Evolutionary conservation across 192 early-diverging fungal genomes (phyloP).

Genomic region (Thoreauomyces humboldtii): DNA sequence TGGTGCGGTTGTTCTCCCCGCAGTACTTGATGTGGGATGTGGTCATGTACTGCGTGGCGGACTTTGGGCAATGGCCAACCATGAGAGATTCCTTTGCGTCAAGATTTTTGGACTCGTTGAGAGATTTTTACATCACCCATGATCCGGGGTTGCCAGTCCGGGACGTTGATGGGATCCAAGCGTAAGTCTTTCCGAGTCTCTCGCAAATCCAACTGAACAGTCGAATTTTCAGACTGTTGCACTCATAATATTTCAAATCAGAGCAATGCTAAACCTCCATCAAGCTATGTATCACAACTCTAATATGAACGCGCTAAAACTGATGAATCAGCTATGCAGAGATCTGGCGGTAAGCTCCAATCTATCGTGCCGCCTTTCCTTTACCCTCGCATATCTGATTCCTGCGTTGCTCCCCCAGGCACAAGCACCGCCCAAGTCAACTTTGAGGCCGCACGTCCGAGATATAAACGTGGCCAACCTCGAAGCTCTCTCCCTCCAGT

Average conservation of each 20-base stretch:
- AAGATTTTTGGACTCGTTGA: not conserved
- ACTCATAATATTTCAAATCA: not conserved
- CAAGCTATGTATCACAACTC: not conserved
- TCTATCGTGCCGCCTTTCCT: not conserved
- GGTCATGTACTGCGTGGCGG: not conserved
- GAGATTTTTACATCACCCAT: not conserved
- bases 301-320: not conserved
- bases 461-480: not conserved
- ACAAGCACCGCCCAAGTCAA: not conserved
- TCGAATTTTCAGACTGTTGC: not conserved
- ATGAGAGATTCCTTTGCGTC: not conserved
- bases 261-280: not conserved
- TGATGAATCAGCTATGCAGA: not conserved
- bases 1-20: not conserved
- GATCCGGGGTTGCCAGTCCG: not conserved
- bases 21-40: constrained; percentile 5
- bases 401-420: not conserved
- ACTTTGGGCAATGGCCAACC: not conserved
- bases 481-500: not conserved
- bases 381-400: not conserved
- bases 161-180: not conserved
- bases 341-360: not conserved
- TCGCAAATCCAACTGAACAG: not conserved
- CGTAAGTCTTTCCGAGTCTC: not conserved
- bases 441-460: not conserved